These are phyloP conservation scores for Erythrobasidium hasegawianum DNA, from an alignment of 1,284 basidiomycete genomes.

Conservation along the genomic window DNA sequence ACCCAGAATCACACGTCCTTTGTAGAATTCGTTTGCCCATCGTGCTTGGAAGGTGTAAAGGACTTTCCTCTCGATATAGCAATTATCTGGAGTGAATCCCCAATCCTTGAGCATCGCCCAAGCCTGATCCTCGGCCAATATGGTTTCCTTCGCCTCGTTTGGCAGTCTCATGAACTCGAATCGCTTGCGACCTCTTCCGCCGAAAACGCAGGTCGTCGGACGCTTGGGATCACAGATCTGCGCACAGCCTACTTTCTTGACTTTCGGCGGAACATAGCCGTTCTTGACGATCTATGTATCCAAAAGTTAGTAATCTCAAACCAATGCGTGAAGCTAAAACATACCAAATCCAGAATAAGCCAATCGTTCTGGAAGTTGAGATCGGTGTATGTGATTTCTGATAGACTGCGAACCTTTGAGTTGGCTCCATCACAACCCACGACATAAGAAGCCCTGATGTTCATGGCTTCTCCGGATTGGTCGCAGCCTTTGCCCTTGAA, in stretches of 20 bases:
- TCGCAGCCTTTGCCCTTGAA: not conserved
- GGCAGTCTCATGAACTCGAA: conserved; percentile 40
- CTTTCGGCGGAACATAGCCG: not conserved
- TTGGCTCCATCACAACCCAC: conserved; percentile 7
- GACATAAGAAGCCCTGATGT: not conserved
- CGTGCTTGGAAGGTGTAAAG: conserved; percentile 39
- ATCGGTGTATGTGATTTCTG: conserved; percentile 18
- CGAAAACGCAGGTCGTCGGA: conserved; percentile 36
- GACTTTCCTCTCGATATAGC: conserved; percentile 37
- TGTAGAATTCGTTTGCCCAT: conserved; percentile 36
- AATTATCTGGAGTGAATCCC: conserved; percentile 32
- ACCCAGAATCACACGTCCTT: conserved; percentile 30
- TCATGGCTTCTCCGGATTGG: not conserved
- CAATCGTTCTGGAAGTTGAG: conserved; percentile 38
- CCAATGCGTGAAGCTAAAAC: no score
- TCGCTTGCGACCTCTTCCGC: conserved; percentile 33
- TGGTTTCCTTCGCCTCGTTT: conserved; percentile 17
- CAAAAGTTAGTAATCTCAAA: no score
- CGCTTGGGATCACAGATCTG: conserved; percentile 40
- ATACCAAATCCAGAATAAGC: conserved; percentile 37
- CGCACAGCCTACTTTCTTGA: conserved; percentile 2
- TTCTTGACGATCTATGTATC: not conserved
- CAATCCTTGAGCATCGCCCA: not conserved
- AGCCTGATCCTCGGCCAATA: conserved; percentile 21
- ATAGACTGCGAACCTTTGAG: not conserved